Evolutionary conservation across 345 rosid species (phyloP), one percentile per base, ranked within the genome.

Genomic region (Pistacia vera): DNA sequence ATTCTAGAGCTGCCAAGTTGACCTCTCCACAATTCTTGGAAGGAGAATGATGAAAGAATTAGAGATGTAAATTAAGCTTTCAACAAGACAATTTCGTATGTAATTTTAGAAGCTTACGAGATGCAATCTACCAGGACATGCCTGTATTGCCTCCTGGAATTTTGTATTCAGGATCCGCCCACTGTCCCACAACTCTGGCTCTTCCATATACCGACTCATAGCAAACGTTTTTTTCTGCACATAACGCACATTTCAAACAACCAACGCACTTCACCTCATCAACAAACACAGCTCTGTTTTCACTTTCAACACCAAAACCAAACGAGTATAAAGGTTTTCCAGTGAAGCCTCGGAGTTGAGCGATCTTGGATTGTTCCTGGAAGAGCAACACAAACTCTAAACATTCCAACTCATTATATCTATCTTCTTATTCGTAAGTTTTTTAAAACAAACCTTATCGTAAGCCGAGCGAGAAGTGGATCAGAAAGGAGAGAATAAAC

Each of bases 201-300:
- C 98, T 90, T 11, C 99, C 99, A 4, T 87, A 86, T 14, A 83
- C 81, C 0, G 91, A 83, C 81, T 95, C 98, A 2, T 86, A 5
- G 98, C 98, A 71, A 95, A 95, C 0, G 98, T 93, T 51, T 87
- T n/a, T 95, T 36, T 85, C 87, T 0, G 99, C 97, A 54, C 84
- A 86, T 20, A 95, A 77, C 9, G 99, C 99, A 73, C 99, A 93
- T 80, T 95, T 93, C 66, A 93, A 85, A 88, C 99, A 95, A 51
- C 98, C 99, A 63, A 93, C 86, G 4, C 99, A 93, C 84, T 95
- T 95, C 54, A 91, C 87, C 85, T 95, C 98, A 12, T 95, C 98
- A 1, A 95, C 99, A 75, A 91, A 95, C 20, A 88, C 92, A 4
- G 98, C 99, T 78, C 97, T 80, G 60, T 85, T 73, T 76, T 95